Percentiles rank a stretch among this genome's conserved stretches.
Conservation (phyloP, 495 filamentous ascomycete genomes). For the Talaromyces ruber region DNA sequence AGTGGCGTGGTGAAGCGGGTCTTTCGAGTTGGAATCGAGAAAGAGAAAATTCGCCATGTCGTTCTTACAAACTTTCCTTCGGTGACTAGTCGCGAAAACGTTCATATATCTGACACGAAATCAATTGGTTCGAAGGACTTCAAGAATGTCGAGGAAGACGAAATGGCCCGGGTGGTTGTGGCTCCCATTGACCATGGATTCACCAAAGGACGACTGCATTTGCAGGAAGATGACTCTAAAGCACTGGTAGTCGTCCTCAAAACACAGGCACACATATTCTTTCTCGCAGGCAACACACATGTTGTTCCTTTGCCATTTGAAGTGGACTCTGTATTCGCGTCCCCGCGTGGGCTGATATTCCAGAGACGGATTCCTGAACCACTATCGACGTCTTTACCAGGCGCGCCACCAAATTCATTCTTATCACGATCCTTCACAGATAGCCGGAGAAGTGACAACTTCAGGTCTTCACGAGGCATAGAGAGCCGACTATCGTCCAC, state of each 20-base stretch:
- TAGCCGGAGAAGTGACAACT: constrained; percentile 33
- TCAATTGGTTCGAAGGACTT: constrained; percentile 16
- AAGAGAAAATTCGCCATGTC: constrained; percentile 75
- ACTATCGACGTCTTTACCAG: constrained; percentile 14
- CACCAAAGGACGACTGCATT: neutral
- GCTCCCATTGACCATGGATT: neutral
- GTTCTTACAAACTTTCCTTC: constrained; percentile 74
- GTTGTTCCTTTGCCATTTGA: constrained; percentile 91
- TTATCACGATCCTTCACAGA: constrained; percentile 35
- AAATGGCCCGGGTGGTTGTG: neutral
- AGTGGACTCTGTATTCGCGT: constrained; percentile 77
- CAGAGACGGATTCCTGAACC: constrained; percentile 58
- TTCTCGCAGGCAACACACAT: constrained; percentile 80
- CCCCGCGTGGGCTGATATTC: constrained; percentile 72
- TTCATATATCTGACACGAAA: constrained; percentile 9
- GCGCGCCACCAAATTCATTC: constrained; percentile 73
- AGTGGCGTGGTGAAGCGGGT: constrained; percentile 78
- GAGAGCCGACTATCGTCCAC: constrained; percentile 25
- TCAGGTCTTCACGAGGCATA: constrained; percentile 35
- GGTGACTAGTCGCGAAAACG: constrained; percentile 6
- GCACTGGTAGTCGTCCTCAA: constrained; percentile 88
- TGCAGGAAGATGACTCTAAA: constrained; percentile 28
- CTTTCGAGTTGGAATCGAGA: constrained; percentile 80
- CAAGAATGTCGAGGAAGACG: constrained; percentile 8
- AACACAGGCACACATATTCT: constrained; percentile 88